Percentiles rank a stretch among this genome's conserved stretches.
Evolutionary conservation across 805 yeast species (phyloP).

Genomic region (Candida ortonii): DNA sequence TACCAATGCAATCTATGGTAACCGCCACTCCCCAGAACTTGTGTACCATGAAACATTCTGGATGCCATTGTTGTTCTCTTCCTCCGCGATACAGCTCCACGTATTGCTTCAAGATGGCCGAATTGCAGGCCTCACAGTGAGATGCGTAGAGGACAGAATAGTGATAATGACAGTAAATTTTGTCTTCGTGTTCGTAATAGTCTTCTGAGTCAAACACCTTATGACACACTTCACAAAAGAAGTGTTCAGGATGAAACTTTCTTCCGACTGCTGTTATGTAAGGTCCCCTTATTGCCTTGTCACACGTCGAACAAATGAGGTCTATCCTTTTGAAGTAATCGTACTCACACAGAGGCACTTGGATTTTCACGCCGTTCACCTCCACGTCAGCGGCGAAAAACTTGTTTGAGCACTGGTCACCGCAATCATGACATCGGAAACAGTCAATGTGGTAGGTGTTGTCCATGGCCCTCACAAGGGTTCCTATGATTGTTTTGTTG

Average conservation of each 20-base stretch:
- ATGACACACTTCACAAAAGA: constrained; percentile 84
- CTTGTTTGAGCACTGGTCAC: constrained; percentile 73
- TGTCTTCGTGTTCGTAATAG: constrained; percentile 81
- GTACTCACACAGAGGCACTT: constrained; percentile 78
- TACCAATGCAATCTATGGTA: constrained; percentile 57
- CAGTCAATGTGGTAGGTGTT: constrained; percentile 82
- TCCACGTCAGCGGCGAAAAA: constrained; percentile 75
- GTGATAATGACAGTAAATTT: constrained; percentile 87
- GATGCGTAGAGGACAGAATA: constrained; percentile 84
- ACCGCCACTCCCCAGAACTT: constrained; percentile 93
- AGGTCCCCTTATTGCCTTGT: constrained; percentile 83
- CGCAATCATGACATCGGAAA: constrained; percentile 84
- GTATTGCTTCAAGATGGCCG: constrained; percentile 89
- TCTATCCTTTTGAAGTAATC: constrained; percentile 86
- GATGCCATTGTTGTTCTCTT: constrained; percentile 95
- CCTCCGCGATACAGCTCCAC: constrained; percentile 92
- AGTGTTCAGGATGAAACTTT: constrained; percentile 93
- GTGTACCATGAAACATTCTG: constrained; percentile 97
- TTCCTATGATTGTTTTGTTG: constrained; percentile 55
- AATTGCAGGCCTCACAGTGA: constrained; percentile 89
- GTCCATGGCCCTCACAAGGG: constrained; percentile 81
- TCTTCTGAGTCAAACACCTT: constrained; percentile 89
- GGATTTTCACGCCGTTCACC: constrained; percentile 33
- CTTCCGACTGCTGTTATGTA: constrained; percentile 91
- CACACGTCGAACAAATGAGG: constrained; percentile 82